Conservation (phyloP, 352 stramenopile species). For the Phytophthora fragariaefolia region DNA sequence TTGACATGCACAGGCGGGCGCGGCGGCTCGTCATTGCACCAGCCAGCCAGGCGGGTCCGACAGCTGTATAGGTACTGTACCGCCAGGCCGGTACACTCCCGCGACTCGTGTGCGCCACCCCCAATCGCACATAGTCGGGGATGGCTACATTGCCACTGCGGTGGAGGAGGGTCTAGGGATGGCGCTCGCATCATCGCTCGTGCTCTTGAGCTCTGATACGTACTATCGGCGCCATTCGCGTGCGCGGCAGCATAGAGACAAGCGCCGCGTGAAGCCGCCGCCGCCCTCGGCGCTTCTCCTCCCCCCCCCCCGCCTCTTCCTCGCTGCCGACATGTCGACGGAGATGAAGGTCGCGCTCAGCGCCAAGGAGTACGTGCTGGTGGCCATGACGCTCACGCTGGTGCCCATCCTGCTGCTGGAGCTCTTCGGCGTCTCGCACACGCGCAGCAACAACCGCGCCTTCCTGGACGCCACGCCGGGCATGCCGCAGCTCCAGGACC, state of each 20-base stretch:
- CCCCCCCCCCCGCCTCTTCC: neutral
- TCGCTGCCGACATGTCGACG: constrained; percentile 39
- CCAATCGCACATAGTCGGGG: constrained; percentile 2
- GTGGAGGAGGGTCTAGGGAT: neutral
- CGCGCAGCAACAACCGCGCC: constrained; percentile 38
- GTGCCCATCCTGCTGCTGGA: constrained; percentile 62
- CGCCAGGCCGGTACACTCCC: constrained; percentile 2
- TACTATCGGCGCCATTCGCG: constrained; percentile 18
- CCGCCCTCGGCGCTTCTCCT: neutral
- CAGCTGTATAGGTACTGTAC: constrained; percentile 3
- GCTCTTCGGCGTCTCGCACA: constrained; percentile 57
- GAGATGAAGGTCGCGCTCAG: constrained; percentile 71
- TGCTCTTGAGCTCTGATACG: too few species aligned
- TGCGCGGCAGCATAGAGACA: constrained; percentile 10
- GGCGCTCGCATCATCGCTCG: constrained; percentile 11
- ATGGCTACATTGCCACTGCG: constrained; percentile 18
- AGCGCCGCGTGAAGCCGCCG: neutral
- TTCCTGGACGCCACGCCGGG: constrained; percentile 35
- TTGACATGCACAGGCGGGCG: constrained; percentile 25
- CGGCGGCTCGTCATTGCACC: constrained; percentile 18
- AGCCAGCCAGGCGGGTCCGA: neutral
- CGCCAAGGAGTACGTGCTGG: constrained; percentile 65
- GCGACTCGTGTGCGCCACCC: neutral
- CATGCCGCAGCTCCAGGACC: constrained; percentile 62
- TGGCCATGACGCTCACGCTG: constrained; percentile 64